Percentiles rank a stretch among this genome's conserved stretches.
These are phyloP conservation scores for Penicillium sp. DNA, from an alignment of 2,329 filamentous ascomycete genomes.

Conservation along the genomic window DNA sequence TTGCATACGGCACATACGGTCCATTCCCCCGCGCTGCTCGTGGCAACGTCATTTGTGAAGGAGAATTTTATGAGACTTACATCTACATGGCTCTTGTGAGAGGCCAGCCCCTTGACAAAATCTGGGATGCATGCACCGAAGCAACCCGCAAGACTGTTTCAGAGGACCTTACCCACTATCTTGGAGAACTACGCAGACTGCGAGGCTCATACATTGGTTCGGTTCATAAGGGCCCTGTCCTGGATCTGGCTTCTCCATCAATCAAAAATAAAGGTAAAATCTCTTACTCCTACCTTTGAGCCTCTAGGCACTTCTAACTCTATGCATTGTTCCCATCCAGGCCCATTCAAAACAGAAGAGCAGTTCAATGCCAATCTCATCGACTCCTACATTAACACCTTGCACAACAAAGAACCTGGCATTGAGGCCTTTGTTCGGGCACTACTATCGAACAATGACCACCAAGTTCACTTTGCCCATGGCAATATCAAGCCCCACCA, in stretches of 20 bases:
- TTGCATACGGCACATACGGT: background rate
- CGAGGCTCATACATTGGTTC: slow-evolving; percentile 15
- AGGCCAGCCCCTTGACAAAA: slow-evolving; percentile 10
- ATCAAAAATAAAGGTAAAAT: slow-evolving; percentile 2
- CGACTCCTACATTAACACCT: slow-evolving; percentile 10
- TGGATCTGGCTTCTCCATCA: slow-evolving; percentile 6
- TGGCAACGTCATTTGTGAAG: background rate
- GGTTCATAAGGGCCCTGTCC: slow-evolving; percentile 9
- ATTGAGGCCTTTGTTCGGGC: slow-evolving; percentile 10
- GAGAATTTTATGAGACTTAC: slow-evolving; percentile 12
- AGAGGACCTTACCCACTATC: slow-evolving; percentile 10
- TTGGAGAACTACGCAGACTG: slow-evolving; percentile 11
- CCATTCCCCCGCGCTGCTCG: background rate
- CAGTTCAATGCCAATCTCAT: slow-evolving; percentile 23
- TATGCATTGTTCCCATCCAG: background rate
- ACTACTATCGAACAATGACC: slow-evolving; percentile 12
- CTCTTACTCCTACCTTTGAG: background rate
- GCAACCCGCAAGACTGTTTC: slow-evolving; percentile 5
- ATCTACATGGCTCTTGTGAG: slow-evolving; percentile 19
- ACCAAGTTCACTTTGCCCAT: slow-evolving; percentile 28
- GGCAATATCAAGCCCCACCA: slow-evolving; percentile 30
- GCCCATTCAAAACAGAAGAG: slow-evolving; percentile 23
- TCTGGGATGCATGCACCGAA: slow-evolving; percentile 10
- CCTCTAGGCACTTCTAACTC: background rate
- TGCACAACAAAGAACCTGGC: slow-evolving; percentile 10